Evolutionary conservation across 352 stramenopile species (phyloP), one percentile per base, ranked within the genome.

Genomic region (Phytophthora parvispora): DNA sequence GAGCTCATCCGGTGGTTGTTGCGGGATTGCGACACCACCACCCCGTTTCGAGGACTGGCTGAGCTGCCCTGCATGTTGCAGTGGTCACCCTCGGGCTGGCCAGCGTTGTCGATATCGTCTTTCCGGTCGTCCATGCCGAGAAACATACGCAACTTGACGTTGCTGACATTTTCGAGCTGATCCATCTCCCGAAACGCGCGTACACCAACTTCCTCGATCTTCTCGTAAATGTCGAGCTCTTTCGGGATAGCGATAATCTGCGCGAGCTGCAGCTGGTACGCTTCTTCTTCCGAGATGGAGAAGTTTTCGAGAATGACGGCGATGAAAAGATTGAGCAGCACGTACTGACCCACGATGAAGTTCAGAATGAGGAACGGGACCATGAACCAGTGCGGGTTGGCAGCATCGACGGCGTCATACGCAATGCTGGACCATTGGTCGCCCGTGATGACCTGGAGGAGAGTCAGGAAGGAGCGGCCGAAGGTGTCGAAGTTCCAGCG

Each of bases 251-350:
- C 87, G 42, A 94, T 91, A 60, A 94, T 92, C 61, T 92, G 87
- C 20, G 86, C 85, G 24, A 94, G 80, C 65, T 94, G 87, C n/a
- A 93, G 67, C 34, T 94, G 87, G 25, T 94, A 94, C 3, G 87
- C 87, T 60, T 94, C 87, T 53, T 94, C 87, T 55, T 94, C 87
- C 0, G 85, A 86, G 40, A 94, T 90, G 13, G 84, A 80, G 60
- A 95, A 95, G 50, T 95, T 95, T 20, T 95, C 87, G 38, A 95
- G 77, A 60, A 93, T 95, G 48, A 93, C 87, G 45, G 87, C 87
- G 47, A 95, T 93, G 56, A 95, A 95, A 8, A 95, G 72, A 49
- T 95, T 95, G 10, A 95, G 73, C 27, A 95, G 67, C 53, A 95
- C 85, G 67, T 93, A 92, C 63, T 94, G 84, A 2, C 86, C 86